Evolutionary conservation across 2,329 filamentous ascomycete genomes (phyloP), one percentile per base, ranked within the genome.

Genomic region (Fonsecaea pedrosoi): DNA sequence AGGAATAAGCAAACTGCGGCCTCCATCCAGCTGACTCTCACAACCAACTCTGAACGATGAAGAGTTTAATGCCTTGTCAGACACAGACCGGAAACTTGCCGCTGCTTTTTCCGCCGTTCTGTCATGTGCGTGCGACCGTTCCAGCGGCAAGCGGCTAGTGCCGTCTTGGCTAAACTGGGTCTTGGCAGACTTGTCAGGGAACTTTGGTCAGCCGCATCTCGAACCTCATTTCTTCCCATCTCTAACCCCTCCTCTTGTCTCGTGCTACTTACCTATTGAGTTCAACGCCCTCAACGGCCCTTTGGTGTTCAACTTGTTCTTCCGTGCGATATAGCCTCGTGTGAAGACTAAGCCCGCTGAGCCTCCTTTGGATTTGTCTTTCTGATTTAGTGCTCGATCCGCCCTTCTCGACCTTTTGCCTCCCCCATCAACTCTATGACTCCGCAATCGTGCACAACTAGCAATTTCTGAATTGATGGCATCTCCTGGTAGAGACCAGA

Each of bases 341-440:
- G 10, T 25, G 25, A 9, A 50, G 30, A 25, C 45, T 50, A 50
- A 50, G 45, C 45, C 45, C 13, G 45, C 45, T 21, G 45, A 50
- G 45, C 45, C 45, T 50, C 45, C 45, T 25, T 9, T 50, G 45
- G 21, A 25, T 8, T 21, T 8, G 4, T 50, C 45, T 50, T 21
- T 50, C 9, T 50, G 45, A 50, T 50, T 50, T 50, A 50, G 45
- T 50, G 45, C 18, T 50, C 45, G 40, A 10, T 50, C 18, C 7
- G 18, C 18, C 45, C 45, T 50, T 25, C 42, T 42, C 45, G 45
- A 50, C 45, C 13, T 25, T 50, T 50, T 50, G 45, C 45, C 45
- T 50, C 45, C 53, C 48, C 53, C 53, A 25, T 55, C 53, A 55
- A 37, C 53, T 55, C 25, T 55, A 55, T 34, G 53, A 55, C 53